Conservation (phyloP, 1,284 basidiomycete species). For the Thelephora terrestris region DNA sequence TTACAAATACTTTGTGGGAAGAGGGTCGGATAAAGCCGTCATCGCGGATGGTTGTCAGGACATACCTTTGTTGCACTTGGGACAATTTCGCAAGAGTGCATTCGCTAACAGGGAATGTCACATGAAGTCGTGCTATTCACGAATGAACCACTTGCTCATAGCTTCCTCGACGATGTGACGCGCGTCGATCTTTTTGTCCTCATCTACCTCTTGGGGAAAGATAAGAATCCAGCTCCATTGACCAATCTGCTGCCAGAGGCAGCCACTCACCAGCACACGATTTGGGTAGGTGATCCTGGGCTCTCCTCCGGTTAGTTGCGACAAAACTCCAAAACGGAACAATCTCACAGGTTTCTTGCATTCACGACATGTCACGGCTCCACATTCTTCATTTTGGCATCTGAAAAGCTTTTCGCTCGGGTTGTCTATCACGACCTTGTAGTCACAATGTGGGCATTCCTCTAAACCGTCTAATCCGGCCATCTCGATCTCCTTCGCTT, state of each 20-base stretch:
- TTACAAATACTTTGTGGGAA: constrained; percentile 51
- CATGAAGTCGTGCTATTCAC: neutral
- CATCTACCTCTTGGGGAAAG: constrained; percentile 44
- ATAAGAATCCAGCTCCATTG: neutral
- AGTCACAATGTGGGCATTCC: constrained; percentile 84
- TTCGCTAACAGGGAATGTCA: constrained; percentile 35
- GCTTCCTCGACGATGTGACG: constrained; percentile 79
- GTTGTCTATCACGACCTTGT: constrained; percentile 72
- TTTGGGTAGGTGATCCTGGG: constrained; percentile 76
- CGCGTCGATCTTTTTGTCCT: constrained; percentile 62
- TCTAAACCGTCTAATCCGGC: constrained; percentile 68
- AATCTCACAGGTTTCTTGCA: constrained; percentile 63
- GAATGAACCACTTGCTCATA: constrained; percentile 51
- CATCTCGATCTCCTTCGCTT: constrained; percentile 66
- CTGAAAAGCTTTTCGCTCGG: constrained; percentile 67
- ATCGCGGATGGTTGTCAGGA: constrained; percentile 11
- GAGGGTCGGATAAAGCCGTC: neutral
- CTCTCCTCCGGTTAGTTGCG: neutral
- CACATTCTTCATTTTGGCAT: constrained; percentile 68
- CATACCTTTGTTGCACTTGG: constrained; percentile 64
- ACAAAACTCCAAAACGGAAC: neutral
- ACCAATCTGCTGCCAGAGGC: neutral
- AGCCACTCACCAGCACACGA: constrained; percentile 59
- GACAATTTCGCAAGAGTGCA: constrained; percentile 79
- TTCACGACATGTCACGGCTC: constrained; percentile 60